Evolutionary conservation across 1,284 basidiomycete genomes (phyloP).

Genomic region (Ceratobasidium sp.): DNA sequence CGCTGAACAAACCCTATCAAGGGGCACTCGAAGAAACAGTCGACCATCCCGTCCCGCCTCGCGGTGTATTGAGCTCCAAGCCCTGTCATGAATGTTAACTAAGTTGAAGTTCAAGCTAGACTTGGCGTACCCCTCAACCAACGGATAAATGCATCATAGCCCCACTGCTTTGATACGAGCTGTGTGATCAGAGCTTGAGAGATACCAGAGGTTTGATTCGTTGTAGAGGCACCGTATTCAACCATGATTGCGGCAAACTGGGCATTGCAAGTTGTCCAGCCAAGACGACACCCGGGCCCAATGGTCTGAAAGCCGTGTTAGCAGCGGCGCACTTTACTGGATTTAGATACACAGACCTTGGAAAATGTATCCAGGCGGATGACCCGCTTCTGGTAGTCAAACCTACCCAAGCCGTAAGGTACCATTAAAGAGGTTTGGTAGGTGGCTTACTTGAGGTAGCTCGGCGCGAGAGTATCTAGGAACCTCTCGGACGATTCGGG

Average conservation of each 20-base stretch:
- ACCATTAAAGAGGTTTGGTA: conserved; percentile 38
- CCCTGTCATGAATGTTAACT: conserved; percentile 54
- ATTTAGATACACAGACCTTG: conserved; percentile 62
- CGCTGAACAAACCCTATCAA: conserved; percentile 5
- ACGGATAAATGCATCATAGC: conserved; percentile 74
- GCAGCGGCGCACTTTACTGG: neutral
- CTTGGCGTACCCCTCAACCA: conserved; percentile 72
- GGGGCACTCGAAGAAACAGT: conserved; percentile 60
- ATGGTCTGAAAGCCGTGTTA: conserved; percentile 63
- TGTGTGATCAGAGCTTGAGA: conserved; percentile 68
- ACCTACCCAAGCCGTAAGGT: conserved; percentile 54
- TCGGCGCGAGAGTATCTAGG: conserved; percentile 68
- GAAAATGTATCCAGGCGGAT: conserved; percentile 83
- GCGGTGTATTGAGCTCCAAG: conserved; percentile 65
- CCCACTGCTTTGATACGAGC: conserved; percentile 71
- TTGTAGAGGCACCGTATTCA: conserved; percentile 16
- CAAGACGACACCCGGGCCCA: conserved; percentile 79
- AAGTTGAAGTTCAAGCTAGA: conserved; percentile 22
- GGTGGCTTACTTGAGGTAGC: conserved; percentile 68
- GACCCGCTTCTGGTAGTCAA: conserved; percentile 82
- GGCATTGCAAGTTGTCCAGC: conserved; percentile 81
- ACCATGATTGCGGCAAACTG: conserved; percentile 68
- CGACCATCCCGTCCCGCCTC: conserved; percentile 71
- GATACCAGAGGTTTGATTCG: conserved; percentile 23
- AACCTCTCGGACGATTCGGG: conserved; percentile 55